Evolutionary conservation across 169 alveolate genomes (phyloP), one percentile per base, ranked within the genome.

Genomic region (Plasmodium falciparum): DNA sequence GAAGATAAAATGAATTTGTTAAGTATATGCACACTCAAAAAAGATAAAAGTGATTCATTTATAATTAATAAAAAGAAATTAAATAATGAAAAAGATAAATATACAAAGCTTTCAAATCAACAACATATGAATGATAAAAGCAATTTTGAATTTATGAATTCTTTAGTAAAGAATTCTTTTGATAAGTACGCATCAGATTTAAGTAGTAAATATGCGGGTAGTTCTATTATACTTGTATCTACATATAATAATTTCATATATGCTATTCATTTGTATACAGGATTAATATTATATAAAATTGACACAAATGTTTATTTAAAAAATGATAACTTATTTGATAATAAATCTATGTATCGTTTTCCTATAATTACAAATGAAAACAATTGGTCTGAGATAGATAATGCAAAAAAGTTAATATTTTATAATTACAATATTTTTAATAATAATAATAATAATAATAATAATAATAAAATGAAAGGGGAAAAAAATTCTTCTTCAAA

Each of bases 231-330:
- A 24, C 83, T 83, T 72, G 80, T 83, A 52, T 13, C 73, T 15
- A 83, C 91, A 33, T 59, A 45, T 50, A 83, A 83, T 43, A 67
- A 83, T 83, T 52, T 83, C 12, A 83, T 83, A 56, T 83, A 69
- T 61, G 91, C 91, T 49, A 56, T 83, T 63, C 91, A 83, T 69
- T 26, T 69, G 8, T 83, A 67, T 29, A 83, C 91, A 9, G 91
- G 91, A 4, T 54, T 83, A 12, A 83, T 83, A 52, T 33, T 83
- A 56, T 83, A 83, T 50, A 83, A 83, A 83, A 83, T 83, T 33
- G 91, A 83, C 59, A 72, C 73, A 39, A 83, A 83, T 83, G n/a
- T 29, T 56, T 69, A 39, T 83, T 15, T 39, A 67, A 83, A 73
- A 56, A 15, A 29, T 3, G 45, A 56, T 54, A 15, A 56, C 17